A percentile compares a stretch with the other conserved stretches of the same genome.
These are phyloP conservation scores for Bipolaris cookei DNA, from an alignment of 2,329 filamentous ascomycete species.

Conservation along the genomic window DNA sequence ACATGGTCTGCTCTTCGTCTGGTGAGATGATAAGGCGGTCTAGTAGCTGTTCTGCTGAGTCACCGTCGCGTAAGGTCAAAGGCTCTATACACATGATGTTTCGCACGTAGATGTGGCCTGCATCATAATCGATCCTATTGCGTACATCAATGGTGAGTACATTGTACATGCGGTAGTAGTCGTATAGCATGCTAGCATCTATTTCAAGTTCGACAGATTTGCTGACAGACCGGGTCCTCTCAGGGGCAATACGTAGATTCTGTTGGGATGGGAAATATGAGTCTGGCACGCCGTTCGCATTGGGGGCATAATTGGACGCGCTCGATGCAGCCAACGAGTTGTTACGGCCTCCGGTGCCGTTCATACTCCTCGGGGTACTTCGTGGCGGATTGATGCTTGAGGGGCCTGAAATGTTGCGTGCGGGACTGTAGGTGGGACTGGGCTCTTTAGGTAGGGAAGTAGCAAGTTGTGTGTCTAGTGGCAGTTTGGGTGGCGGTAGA, in stretches of 20 bases:
- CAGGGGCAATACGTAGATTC: conserved; percentile 17
- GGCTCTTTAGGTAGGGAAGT: conserved; percentile 71
- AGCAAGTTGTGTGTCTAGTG: conserved; percentile 59
- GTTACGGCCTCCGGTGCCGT: conserved; percentile 60
- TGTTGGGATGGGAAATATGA: conserved; percentile 53
- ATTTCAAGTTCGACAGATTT: conserved; percentile 66
- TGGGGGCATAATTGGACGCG: conserved; percentile 46
- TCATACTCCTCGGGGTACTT: conserved; percentile 68
- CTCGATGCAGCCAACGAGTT: conserved; percentile 58
- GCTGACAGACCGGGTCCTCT: conserved; percentile 53
- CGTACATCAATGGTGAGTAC: conserved; percentile 88
- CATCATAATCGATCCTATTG: conserved; percentile 78
- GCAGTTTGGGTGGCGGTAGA: conserved; percentile 54
- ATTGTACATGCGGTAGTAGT: conserved; percentile 70
- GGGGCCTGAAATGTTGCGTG: conserved; percentile 71
- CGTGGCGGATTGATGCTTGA: conserved; percentile 70
- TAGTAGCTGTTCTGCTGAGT: conserved; percentile 67
- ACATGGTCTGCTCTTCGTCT: conserved; percentile 75
- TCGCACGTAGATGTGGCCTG: conserved; percentile 84
- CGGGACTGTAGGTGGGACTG: conserved; percentile 79
- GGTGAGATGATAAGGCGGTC: conserved; percentile 76
- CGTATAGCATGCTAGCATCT: conserved; percentile 71
- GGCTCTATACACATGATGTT: conserved; percentile 91
- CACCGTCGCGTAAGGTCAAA: conserved; percentile 71
- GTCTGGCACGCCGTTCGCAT: conserved; percentile 42